These are phyloP conservation scores for Ganoderma lucidum DNA, from an alignment of 1,284 basidiomycete genomes.

Conservation along the genomic window DNA sequence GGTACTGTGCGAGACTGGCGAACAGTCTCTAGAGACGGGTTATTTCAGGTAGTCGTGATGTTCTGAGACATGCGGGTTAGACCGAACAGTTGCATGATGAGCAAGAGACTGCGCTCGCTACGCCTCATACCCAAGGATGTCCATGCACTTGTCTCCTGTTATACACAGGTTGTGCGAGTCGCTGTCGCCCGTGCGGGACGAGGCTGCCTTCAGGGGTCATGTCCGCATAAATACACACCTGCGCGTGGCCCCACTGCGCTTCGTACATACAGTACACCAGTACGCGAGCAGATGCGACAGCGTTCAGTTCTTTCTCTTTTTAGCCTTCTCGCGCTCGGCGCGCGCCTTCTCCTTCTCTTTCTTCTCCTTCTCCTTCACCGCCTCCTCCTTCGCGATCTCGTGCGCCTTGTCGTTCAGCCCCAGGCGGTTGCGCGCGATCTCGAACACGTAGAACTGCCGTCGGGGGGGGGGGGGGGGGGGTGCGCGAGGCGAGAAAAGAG, in stretches of 20 bases:
- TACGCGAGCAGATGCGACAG: not conserved
- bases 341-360: conserved; percentile 52
- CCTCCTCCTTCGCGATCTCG: conserved; percentile 78
- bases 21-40: too few relatives aligned
- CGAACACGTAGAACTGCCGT: conserved; percentile 28
- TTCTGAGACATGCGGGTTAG: too few relatives aligned
- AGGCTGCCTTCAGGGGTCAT: not conserved
- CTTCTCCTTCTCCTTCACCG: conserved; percentile 67
- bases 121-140: too few relatives aligned
- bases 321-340: conserved; percentile 47
- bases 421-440: conserved; percentile 93
- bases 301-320: conserved; percentile 32
- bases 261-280: not conserved
- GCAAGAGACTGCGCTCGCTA: too few relatives aligned
- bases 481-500: too few relatives aligned
- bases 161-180: too few relatives aligned
- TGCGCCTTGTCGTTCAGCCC: conserved; percentile 94
- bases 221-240: not conserved
- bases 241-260: not conserved
- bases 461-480: not conserved
- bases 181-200: too few relatives aligned
- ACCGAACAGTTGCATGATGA: too few relatives aligned
- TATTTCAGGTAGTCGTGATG: too few relatives aligned
- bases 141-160: too few relatives aligned
- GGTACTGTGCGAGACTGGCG: too few relatives aligned